Evolutionary conservation across 2,329 filamentous ascomycete genomes (phyloP), one percentile per base, ranked within the genome.

Genomic region (Exophiala viscosa): DNA sequence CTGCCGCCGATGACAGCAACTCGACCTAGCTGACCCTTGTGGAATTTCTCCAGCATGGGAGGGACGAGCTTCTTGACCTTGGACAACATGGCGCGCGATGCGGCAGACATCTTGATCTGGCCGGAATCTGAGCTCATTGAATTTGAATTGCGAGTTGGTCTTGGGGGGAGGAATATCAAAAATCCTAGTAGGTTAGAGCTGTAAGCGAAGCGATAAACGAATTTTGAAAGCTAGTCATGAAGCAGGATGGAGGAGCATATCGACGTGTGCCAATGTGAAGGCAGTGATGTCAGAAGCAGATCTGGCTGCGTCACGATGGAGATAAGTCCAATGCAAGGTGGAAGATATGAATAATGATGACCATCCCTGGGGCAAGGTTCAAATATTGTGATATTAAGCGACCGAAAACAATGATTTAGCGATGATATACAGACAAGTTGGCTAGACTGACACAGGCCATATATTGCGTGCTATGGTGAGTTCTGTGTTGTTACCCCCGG

Each of bases 1-100:
- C 90, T 95, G 36, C 93, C 93, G 46, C 93, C 93, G 60, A 99
- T 93, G 53, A 99, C 93, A 47, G 85, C 93, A 48, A 99, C 84
- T 50, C 93, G 83, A 4, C 93, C 93, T 60, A 96, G 79, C 72
- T 97, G 92, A 54, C 93, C 93, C 79, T 99, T 99, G 73, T 97
- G 93, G 68, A 97, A 97, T 67, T 83, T 88, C 68, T 93, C 88
- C 48, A 96, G 81, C 89, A 99, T 89, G 9, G 93, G 93, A 60
- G 93, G 93, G 54, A 99, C 82, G 76, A 99, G 87, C 68, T 86
- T 89, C 78, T 86, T 87, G 66, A 91, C 90, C 71, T 88, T 92
- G 61, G 77, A 73, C 52, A 99, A 76, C 48, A 95, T 76, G 62
- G 87, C 84, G 70, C 84, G 88, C 17, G 90, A 89, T 20, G 84